These are phyloP conservation scores for Umbelopsis ramanniana DNA, from an alignment of 192 early-diverging fungal species.

Conservation along the genomic window DNA sequence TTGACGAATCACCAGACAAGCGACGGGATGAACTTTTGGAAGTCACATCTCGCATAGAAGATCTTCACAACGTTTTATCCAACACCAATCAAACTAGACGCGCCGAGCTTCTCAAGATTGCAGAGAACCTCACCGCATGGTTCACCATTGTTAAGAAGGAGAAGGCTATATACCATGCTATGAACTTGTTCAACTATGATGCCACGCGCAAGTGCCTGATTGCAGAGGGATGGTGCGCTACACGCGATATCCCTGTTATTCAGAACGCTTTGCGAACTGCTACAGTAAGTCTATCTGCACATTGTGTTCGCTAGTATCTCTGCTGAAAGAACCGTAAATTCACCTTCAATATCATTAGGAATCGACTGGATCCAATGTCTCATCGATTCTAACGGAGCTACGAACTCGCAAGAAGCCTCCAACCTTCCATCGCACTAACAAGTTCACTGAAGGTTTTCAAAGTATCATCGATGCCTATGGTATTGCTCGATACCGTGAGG, in stretches of 20 bases:
- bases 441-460: constrained; percentile 96
- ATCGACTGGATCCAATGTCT: constrained; percentile 85
- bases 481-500: constrained; percentile 93
- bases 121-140: constrained; percentile 90
- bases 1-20: constrained; percentile 82
- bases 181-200: constrained; percentile 98
- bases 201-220: constrained; percentile 90
- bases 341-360: constrained; percentile 49
- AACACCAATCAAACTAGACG: constrained; percentile 85
- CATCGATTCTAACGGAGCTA: constrained; percentile 87
- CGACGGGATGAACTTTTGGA: constrained; percentile 83
- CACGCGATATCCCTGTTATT: constrained; percentile 79
- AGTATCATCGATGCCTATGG: constrained; percentile 98
- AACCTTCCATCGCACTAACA: constrained; percentile 95
- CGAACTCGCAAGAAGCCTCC: constrained; percentile 88
- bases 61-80: constrained; percentile 78
- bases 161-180: constrained; percentile 95
- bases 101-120: constrained; percentile 82
- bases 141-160: constrained; percentile 92
- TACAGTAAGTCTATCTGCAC: constrained; percentile 51
- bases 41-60: constrained; percentile 86
- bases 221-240: constrained; percentile 98
- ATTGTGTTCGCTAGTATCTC: constrained; percentile 17
- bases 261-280: constrained; percentile 85
- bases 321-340: no score